phyloP scores from a whole-genome alignment of 129 eudicot species.

The Flaveria bidentis region DNA sequence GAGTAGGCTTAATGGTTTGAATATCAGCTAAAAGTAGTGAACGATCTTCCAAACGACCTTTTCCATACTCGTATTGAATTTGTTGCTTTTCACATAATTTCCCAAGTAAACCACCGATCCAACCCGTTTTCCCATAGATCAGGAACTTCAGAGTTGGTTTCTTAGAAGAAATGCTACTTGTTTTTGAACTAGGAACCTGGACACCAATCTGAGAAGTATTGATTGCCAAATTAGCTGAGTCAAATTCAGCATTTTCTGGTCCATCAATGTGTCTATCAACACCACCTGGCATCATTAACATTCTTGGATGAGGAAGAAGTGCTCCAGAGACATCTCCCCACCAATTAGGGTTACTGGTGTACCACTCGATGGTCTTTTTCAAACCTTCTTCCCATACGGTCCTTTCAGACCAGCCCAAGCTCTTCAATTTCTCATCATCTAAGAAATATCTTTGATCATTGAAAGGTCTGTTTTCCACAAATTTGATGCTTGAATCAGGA shows the following conservation, averaged over 20 bases:
- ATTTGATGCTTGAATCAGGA: slow-evolving; percentile 67
- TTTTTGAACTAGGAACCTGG: slow-evolving; percentile 48
- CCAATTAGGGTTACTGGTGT: slow-evolving; percentile 81
- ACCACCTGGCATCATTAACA: slow-evolving; percentile 99
- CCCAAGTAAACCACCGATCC: slow-evolving; percentile 97
- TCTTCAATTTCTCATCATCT: slow-evolving; percentile 82
- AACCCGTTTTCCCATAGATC: slow-evolving; percentile 90
- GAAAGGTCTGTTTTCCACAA: slow-evolving; percentile 94
- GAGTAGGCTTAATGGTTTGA: slow-evolving; percentile 70
- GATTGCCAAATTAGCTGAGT: slow-evolving; percentile 36
- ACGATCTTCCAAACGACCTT: slow-evolving; percentile 80
- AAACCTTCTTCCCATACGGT: slow-evolving; percentile 92
- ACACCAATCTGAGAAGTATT: slow-evolving; percentile 43
- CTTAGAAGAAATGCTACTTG: slow-evolving; percentile 29
- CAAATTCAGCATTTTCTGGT: slow-evolving; percentile 58
- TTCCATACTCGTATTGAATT: slow-evolving; percentile 81
- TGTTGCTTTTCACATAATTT: slow-evolving; percentile 85
- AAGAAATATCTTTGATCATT: slow-evolving; percentile 96
- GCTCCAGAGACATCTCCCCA: slow-evolving; percentile 99
- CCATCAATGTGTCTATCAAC: slow-evolving; percentile 68
- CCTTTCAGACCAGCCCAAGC: slow-evolving; percentile 86
- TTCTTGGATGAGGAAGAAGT: slow-evolving; percentile 92
- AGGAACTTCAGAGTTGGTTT: slow-evolving; percentile 72
- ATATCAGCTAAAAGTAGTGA: slow-evolving; percentile 67
- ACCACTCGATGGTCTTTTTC: slow-evolving; percentile 91